These are phyloP conservation scores for Prinsepia uniflora DNA, from an alignment of 306 rosid species.

Conservation along the genomic window DNA sequence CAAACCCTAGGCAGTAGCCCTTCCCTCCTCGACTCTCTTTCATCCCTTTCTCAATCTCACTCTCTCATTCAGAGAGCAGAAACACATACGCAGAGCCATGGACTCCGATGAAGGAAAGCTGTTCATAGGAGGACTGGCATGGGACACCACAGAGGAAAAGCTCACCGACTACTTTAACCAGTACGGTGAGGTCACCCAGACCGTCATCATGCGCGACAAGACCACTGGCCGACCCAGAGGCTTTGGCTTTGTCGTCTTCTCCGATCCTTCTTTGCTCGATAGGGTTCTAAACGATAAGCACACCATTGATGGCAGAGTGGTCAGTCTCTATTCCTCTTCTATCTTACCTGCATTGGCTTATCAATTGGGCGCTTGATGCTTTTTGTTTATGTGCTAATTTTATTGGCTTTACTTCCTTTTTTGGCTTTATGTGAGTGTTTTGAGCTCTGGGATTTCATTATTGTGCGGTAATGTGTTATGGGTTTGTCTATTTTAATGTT, in stretches of 20 bases:
- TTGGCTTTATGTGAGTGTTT: background rate
- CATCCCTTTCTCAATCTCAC: background rate
- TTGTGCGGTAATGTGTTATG: background rate
- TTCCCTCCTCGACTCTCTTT: constrained; percentile 6
- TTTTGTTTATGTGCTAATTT: background rate
- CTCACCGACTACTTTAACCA: constrained; percentile 45
- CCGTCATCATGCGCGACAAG: constrained; percentile 63
- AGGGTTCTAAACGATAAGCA: constrained; percentile 47
- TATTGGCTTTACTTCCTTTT: background rate
- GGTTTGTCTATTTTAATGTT: background rate
- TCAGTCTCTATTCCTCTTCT: constrained; percentile 10
- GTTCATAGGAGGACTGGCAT: constrained; percentile 59
- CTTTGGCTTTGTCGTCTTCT: constrained; percentile 59
- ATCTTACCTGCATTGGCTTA: constrained; percentile 24
- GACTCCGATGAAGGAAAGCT: constrained; percentile 64
- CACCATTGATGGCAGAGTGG: constrained; percentile 58
- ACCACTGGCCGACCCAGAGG: constrained; percentile 56
- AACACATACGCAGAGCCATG: constrained; percentile 23
- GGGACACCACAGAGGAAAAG: constrained; percentile 62
- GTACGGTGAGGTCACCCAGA: constrained; percentile 49
- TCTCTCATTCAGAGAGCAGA: constrained; percentile 22
- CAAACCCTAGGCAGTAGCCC: constrained; percentile 29
- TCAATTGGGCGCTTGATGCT: background rate
- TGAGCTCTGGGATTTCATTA: background rate
- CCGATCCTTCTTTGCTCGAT: constrained; percentile 55